Conservation (phyloP, 495 filamentous ascomycete species). For the Cercophora newfieldiana region DNA sequence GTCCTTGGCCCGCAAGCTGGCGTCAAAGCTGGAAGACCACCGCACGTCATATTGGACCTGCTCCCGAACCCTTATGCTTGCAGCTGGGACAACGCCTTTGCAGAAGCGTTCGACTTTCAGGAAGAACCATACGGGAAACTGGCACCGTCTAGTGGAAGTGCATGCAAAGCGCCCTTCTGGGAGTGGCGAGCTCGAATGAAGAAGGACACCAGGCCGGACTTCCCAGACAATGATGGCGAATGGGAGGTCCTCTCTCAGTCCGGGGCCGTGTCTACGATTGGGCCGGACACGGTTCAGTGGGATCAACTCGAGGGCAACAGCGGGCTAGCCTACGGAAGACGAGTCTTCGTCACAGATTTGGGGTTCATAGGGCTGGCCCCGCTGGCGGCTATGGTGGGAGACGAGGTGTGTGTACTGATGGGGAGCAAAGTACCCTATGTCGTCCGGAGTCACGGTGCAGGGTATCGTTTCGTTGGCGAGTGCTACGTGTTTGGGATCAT, state of each 20-base stretch:
- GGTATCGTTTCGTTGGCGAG: conserved; percentile 1
- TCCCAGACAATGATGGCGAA: background rate
- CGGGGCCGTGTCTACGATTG: background rate
- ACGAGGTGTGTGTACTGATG: conserved; percentile 6
- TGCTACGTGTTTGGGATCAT: conserved; percentile 3
- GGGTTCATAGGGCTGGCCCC: conserved; percentile 1
- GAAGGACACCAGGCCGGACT: background rate
- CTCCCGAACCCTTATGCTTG: background rate
- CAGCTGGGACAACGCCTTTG: background rate
- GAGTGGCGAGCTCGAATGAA: background rate
- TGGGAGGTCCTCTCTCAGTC: background rate
- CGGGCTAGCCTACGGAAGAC: background rate
- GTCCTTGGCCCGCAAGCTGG: background rate
- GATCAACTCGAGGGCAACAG: conserved; percentile 1
- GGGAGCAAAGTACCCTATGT: conserved; percentile 6
- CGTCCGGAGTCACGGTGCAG: background rate
- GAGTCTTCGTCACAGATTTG: conserved; percentile 1
- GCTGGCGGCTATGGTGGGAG: background rate
- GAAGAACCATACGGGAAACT: background rate
- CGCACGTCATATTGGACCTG: background rate
- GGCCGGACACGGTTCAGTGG: conserved; percentile 1
- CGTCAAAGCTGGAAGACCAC: background rate
- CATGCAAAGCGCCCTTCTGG: background rate
- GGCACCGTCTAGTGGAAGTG: background rate
- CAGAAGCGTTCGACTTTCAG: background rate